These are phyloP conservation scores for Gryganskiella cystojenkinii DNA, from an alignment of 192 early-diverging fungal species.

Conservation along the genomic window DNA sequence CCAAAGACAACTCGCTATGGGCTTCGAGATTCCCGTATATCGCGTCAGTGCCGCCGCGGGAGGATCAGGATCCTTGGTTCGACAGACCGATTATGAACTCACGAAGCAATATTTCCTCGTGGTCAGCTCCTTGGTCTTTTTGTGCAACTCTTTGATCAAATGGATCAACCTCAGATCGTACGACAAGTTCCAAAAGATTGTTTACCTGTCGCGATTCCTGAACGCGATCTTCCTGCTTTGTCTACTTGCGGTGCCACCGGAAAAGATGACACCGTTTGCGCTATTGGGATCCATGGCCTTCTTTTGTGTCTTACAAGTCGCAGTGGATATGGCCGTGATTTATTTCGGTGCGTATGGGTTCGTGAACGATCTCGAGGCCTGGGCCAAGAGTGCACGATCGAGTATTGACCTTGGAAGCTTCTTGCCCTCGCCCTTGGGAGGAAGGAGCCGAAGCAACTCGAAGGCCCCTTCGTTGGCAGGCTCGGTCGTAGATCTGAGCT, in stretches of 20 bases:
- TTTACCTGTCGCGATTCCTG: conserved; percentile 34
- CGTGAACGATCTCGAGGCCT: conserved; percentile 30
- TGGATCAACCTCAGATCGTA: conserved; percentile 46
- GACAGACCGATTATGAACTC: conserved; percentile 18
- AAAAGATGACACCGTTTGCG: conserved; percentile 36
- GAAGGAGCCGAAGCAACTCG: conserved; percentile 15
- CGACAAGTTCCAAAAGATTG: conserved; percentile 38
- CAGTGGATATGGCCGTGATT: conserved; percentile 38
- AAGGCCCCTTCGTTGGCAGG: conserved; percentile 7
- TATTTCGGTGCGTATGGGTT: conserved; percentile 46
- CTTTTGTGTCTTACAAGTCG: conserved; percentile 29
- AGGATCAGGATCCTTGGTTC: background rate
- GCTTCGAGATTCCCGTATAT: conserved; percentile 26
- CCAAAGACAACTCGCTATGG: background rate
- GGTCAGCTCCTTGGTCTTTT: conserved; percentile 30
- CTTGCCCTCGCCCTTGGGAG: conserved; percentile 27
- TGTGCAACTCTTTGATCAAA: conserved; percentile 39
- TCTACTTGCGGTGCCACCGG: conserved; percentile 19
- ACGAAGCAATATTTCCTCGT: conserved; percentile 43
- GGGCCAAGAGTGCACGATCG: conserved; percentile 39
- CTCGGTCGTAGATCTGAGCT: conserved; percentile 9
- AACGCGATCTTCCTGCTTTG: conserved; percentile 28
- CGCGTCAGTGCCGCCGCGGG: background rate
- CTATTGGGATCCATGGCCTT: conserved; percentile 29
- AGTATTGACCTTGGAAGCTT: conserved; percentile 36